These are phyloP conservation scores for Emericellopsis atlantica DNA, from an alignment of 2,329 filamentous ascomycete species.

Conservation along the genomic window DNA sequence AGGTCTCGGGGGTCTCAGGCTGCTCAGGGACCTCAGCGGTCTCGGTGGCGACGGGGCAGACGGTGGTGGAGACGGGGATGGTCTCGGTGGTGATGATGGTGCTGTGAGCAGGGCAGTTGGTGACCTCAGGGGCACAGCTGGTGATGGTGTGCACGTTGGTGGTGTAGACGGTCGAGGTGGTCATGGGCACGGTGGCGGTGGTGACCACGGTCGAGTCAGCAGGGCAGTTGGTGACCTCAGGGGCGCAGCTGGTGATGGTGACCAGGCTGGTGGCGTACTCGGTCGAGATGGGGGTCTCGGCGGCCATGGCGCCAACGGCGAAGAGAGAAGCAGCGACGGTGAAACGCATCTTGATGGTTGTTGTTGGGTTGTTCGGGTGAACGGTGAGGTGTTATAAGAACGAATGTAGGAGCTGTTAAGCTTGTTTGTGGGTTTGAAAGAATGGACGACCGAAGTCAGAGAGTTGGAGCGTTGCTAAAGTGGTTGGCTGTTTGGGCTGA, in stretches of 20 bases:
- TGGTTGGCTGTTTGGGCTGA: slow-evolving; percentile 30
- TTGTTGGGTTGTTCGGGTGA: slow-evolving; percentile 9
- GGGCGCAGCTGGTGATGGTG: slow-evolving; percentile 49
- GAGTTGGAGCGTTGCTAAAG: slow-evolving; percentile 24
- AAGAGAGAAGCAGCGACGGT: slow-evolving; percentile 23
- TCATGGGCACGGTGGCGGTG: slow-evolving; percentile 25
- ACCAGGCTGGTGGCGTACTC: slow-evolving; percentile 45
- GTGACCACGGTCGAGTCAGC: slow-evolving; percentile 23
- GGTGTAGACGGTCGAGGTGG: slow-evolving; percentile 42
- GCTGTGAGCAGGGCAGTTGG: slow-evolving; percentile 43
- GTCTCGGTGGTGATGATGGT: slow-evolving; percentile 22
- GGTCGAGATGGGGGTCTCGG: slow-evolving; percentile 24
- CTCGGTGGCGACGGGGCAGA: slow-evolving; percentile 22
- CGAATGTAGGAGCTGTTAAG: slow-evolving; percentile 18
- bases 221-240: slow-evolving; percentile 50
- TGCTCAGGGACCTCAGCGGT: slow-evolving; percentile 8
- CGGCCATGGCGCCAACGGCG: slow-evolving; percentile 6
- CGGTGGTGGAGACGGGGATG: slow-evolving; percentile 23
- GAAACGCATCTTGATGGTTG: slow-evolving; percentile 51
- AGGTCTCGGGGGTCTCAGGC: slow-evolving; percentile 3
- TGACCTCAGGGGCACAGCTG: slow-evolving; percentile 45
- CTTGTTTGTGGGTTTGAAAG: slow-evolving; percentile 25
- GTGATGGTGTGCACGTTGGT: slow-evolving; percentile 50
- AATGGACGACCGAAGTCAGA: slow-evolving; percentile 48
- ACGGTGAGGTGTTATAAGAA: slow-evolving; percentile 13